Percentiles rank a stretch among this genome's conserved stretches.
Conservation (phyloP, 2,329 filamentous ascomycete genomes). For the Huntiella omanensis region DNA sequence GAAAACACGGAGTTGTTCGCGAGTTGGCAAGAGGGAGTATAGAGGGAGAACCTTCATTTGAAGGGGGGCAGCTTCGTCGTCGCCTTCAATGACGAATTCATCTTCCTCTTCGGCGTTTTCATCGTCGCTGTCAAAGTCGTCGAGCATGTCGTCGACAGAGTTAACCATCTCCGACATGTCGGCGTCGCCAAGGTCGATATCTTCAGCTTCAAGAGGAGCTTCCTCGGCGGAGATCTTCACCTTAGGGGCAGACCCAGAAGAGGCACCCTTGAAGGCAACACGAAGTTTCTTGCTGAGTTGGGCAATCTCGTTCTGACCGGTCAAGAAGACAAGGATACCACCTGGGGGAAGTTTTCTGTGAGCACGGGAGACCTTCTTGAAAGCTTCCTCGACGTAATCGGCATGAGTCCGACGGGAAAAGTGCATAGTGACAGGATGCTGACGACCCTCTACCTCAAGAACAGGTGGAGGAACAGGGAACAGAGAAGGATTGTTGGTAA, state of each 20-base stretch:
- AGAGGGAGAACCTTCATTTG: conserved; percentile 82
- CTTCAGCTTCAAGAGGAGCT: conserved; percentile 64
- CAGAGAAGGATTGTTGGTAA: conserved; percentile 64
- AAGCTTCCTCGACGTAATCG: conserved; percentile 83
- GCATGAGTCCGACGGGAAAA: conserved; percentile 66
- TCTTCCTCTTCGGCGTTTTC: conserved; percentile 39
- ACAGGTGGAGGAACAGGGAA: conserved; percentile 68
- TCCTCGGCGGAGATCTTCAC: conserved; percentile 62
- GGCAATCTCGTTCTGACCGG: conserved; percentile 79
- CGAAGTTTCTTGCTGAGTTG: conserved; percentile 66
- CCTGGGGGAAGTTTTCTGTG: conserved; percentile 81
- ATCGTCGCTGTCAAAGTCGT: conserved; percentile 39
- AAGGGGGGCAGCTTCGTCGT: conserved; percentile 33
- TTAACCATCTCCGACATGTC: conserved; percentile 31
- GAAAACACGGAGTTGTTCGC: conserved; percentile 81
- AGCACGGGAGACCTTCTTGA: conserved; percentile 67
- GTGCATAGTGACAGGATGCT: conserved; percentile 77
- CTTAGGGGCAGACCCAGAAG: conserved; percentile 38
- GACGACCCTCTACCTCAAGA: conserved; percentile 75
- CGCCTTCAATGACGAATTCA: conserved; percentile 50
- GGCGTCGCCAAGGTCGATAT: conserved; percentile 60
- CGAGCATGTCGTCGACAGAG: conserved; percentile 35
- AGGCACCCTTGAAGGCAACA: conserved; percentile 41
- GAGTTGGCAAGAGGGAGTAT: conserved; percentile 79
- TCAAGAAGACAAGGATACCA: conserved; percentile 84